phyloP scores from a whole-genome alignment of 2,329 filamentous ascomycete genomes.

The Verticillium nubilum region DNA sequence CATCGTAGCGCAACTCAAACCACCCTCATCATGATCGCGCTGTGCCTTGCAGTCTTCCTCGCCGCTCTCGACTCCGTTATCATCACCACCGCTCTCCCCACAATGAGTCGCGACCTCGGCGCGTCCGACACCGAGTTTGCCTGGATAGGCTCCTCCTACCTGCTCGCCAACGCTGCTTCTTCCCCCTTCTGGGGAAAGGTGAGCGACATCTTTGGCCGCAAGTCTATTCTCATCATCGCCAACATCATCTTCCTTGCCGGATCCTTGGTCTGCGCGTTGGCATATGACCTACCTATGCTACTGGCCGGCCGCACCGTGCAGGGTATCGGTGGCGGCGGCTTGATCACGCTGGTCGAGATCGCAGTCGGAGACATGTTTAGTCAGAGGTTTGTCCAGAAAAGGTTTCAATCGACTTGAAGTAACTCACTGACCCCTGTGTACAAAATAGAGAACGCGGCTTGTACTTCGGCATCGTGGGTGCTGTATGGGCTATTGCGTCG shows the following conservation, averaged over 20 bases:
- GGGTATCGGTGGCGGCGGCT: slow-evolving; percentile 29
- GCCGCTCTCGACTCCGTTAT: neutral
- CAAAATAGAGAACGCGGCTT: slow-evolving; percentile 18
- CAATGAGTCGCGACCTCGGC: neutral
- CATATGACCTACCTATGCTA: slow-evolving; percentile 11
- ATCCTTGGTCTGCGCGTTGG: slow-evolving; percentile 40
- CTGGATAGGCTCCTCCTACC: slow-evolving; percentile 70
- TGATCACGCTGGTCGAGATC: slow-evolving; percentile 29
- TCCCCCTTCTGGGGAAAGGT: slow-evolving; percentile 65
- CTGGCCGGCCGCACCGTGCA: slow-evolving; percentile 26
- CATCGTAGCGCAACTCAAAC: too few relatives aligned
- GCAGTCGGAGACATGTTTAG: slow-evolving; percentile 30
- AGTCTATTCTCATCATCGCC: slow-evolving; percentile 43
- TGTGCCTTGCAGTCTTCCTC: neutral
- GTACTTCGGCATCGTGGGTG: slow-evolving; percentile 51
- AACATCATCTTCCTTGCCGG: slow-evolving; percentile 47
- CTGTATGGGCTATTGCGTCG: slow-evolving; percentile 49
- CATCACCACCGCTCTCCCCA: neutral
- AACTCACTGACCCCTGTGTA: neutral
- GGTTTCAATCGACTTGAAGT: neutral
- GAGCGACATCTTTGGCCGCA: slow-evolving; percentile 53
- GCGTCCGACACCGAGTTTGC: slow-evolving; percentile 41
- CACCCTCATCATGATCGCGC: too few relatives aligned
- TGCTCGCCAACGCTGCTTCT: slow-evolving; percentile 61
- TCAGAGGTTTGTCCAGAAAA: slow-evolving; percentile 13